A percentile compares a stretch with the other conserved stretches of the same genome.
These are phyloP conservation scores for Pseudocercospora fuligena DNA, from an alignment of 2,329 filamentous ascomycete genomes.

Conservation along the genomic window DNA sequence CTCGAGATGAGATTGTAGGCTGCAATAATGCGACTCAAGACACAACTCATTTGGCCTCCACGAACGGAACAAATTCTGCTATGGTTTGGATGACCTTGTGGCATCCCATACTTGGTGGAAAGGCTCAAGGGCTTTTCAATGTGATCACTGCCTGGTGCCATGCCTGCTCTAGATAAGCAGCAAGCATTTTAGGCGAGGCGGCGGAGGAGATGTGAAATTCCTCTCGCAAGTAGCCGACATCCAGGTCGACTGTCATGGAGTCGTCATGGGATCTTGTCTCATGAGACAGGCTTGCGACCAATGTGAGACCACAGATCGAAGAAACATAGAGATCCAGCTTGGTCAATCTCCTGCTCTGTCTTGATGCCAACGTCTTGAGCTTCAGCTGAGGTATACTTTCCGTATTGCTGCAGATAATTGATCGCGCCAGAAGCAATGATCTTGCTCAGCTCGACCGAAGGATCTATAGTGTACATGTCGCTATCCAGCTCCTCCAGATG, in stretches of 20 bases:
- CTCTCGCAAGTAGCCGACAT: background rate
- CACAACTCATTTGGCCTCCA: background rate
- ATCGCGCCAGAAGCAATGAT: slow-evolving; percentile 19
- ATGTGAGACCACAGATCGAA: slow-evolving; percentile 33
- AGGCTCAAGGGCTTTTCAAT: background rate
- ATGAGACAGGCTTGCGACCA: slow-evolving; percentile 19
- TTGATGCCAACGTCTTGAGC: slow-evolving; percentile 4
- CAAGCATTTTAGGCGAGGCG: background rate
- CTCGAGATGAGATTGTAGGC: slow-evolving; percentile 24
- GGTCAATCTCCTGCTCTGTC: slow-evolving; percentile 24
- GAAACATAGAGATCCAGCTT: slow-evolving; percentile 22
- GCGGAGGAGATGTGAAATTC: no score
- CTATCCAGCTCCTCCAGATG: slow-evolving; percentile 22
- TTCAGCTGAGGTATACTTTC: slow-evolving; percentile 11
- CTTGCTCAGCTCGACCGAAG: slow-evolving; percentile 24
- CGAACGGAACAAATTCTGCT: background rate
- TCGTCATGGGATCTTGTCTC: background rate
- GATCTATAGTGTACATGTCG: slow-evolving; percentile 27
- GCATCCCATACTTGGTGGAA: background rate
- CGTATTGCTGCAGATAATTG: slow-evolving; percentile 15
- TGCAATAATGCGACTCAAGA: background rate
- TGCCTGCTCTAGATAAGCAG: background rate
- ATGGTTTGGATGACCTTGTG: background rate
- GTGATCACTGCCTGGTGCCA: background rate
- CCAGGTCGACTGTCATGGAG: background rate